phyloP scores from a whole-genome alignment of 345 rosid genomes.

The Rhodamnia argentea region DNA sequence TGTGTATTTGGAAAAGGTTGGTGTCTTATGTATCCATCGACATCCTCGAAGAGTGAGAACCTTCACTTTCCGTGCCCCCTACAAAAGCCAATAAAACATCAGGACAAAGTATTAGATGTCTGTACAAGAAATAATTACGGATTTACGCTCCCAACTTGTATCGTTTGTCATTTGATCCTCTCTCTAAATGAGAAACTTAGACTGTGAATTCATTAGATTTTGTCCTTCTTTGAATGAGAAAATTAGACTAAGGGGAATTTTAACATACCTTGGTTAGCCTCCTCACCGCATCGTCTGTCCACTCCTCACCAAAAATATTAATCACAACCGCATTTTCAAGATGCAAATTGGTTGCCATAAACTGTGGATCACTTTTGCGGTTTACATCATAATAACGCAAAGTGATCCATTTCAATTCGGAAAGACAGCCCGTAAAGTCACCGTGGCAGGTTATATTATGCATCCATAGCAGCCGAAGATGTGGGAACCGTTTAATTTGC shows the following conservation, averaged over 20 bases:
- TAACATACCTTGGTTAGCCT: neutral
- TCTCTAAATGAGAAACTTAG: neutral
- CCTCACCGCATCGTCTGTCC: neutral
- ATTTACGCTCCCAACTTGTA: too few relatives aligned
- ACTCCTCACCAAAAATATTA: accelerated
- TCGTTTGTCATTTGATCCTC: neutral
- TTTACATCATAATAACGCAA: too few relatives aligned
- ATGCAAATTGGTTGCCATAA: neutral
- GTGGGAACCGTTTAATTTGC: neutral
- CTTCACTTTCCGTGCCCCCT: neutral
- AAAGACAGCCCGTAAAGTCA: neutral
- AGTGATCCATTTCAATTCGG: neutral
- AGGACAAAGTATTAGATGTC: neutral
- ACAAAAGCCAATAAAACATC: neutral
- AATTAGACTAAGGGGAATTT: neutral
- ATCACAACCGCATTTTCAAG: neutral
- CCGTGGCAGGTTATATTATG: neutral
- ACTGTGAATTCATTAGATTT: neutral
- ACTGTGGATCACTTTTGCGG: too few relatives aligned
- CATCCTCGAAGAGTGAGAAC: neutral
- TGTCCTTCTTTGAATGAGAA: too few relatives aligned
- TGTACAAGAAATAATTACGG: too few relatives aligned
- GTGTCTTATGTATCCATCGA: too few relatives aligned
- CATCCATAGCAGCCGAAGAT: neutral
- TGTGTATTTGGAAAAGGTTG: neutral